Conservation (phyloP, 805 yeast genomes). For the Nakazawaea holstii region DNA sequence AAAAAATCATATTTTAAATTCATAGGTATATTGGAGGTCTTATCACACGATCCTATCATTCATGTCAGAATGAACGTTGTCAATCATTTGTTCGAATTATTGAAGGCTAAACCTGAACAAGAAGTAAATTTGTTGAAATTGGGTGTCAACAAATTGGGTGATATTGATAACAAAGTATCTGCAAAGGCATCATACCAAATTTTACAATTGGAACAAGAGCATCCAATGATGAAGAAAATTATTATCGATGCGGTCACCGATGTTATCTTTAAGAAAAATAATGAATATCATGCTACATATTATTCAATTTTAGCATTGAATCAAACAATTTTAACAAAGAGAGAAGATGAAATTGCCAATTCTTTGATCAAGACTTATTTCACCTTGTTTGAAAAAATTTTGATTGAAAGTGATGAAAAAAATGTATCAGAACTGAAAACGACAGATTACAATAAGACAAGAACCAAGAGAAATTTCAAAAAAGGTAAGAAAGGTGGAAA, state of each 20-base stretch:
- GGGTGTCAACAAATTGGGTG: constrained; percentile 94
- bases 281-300: constrained; percentile 84
- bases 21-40: constrained; percentile 67
- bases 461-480: constrained; percentile 71
- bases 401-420: constrained; percentile 51
- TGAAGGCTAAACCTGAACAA: constrained; percentile 90
- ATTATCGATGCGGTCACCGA: constrained; percentile 78
- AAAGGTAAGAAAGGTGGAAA: constrained; percentile 87
- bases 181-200: constrained; percentile 82
- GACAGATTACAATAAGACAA: constrained; percentile 49
- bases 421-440: constrained; percentile 28
- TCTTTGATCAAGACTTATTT: constrained; percentile 78
- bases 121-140: constrained; percentile 84
- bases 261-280: constrained; percentile 63
- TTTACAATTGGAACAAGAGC: constrained; percentile 77
- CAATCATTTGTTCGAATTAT: constrained; percentile 70
- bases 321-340: constrained; percentile 81
- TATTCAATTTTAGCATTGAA: constrained; percentile 85
- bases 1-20: constrained; percentile 73
- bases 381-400: constrained; percentile 75
- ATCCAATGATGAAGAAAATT: constrained; percentile 91
- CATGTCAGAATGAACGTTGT: constrained; percentile 80
- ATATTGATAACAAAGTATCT: constrained; percentile 82
- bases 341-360: constrained; percentile 80
- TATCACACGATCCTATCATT: constrained; percentile 87